Evolutionary conservation across 768 basidiomycete species (phyloP), one percentile per base, ranked within the genome.

Genomic region (Macrolepiota dolichaula): DNA sequence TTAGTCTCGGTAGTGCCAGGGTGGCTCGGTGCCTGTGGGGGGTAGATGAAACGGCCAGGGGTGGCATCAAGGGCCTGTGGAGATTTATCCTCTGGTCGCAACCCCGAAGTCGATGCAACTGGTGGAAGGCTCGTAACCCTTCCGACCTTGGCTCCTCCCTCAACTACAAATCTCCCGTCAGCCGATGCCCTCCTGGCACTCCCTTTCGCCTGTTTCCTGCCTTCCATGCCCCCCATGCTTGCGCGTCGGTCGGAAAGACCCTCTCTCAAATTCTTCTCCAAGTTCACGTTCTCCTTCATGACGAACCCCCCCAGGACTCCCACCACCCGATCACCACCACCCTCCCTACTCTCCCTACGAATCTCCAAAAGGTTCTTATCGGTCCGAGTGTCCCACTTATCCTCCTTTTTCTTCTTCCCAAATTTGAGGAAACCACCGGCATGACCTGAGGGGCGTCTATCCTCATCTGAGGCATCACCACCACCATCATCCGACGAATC

Each of bases 321-420:
- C 57, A 57, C 57, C 0, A 35, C 51, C 37, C 61, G 61, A 47
- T 66, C 65, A 55, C 62, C 61, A 47, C 66, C 65, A 53, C 62
- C 61, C 40, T 67, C 68, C 38, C 59, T 59, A 35, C 49, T 37
- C n/a, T 61, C 62, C 38, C 63, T 52, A 11, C 62, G 38, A 17
- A 71, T 37, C n/a, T 59, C 37, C 25, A 57, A 54, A 5, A 69
- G 52, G 35, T 73, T 72, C 64, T 64, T 68, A 35, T 72, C 70
- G 24, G 68, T 70, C 47, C 72, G 42, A 6, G 69, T 70, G 29
- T 64, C 59, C 70, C 69, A 69, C 19, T 64, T 66, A 0, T 40
- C 52, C 9, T 57, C 13, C 44, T 36, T 57, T 38, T 57, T n/a
- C 44, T 36, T 57, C 44, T 42, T 51, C 22, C 53, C 51, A 56